Evolutionary conservation across 371 early-diverging fungal species (phyloP).

Genomic region (Blyttiomyces sp.): DNA sequence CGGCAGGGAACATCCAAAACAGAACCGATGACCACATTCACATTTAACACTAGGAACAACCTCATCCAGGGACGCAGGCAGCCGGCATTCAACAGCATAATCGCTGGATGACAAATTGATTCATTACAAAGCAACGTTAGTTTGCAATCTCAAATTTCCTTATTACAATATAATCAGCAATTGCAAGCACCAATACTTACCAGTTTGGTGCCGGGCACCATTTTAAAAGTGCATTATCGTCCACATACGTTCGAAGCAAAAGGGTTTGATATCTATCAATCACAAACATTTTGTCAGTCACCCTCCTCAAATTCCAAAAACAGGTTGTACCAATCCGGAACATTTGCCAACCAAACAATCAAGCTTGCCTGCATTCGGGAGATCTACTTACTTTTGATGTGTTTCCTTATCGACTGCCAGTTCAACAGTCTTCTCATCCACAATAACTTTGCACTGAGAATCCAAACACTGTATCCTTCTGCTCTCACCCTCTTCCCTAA

Average conservation of each 20-base stretch:
- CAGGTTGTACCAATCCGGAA: not conserved
- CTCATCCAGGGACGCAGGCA: conserved; percentile 63
- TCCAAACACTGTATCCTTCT: conserved; percentile 82
- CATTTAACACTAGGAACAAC: conserved; percentile 88
- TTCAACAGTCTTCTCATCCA: conserved; percentile 77
- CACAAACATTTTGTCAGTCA: not conserved
- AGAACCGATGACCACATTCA: conserved; percentile 75
- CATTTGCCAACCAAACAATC: conserved; percentile 4
- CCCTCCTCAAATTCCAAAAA: not conserved
- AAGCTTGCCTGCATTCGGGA: too few species aligned
- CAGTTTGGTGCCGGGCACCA: conserved; percentile 98
- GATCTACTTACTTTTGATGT: conserved; percentile 44
- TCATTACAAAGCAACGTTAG: not conserved
- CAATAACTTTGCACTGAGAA: conserved; percentile 71
- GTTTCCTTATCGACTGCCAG: conserved; percentile 53
- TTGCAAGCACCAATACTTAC: not conserved
- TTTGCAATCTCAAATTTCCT: not conserved
- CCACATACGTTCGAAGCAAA: conserved; percentile 84
- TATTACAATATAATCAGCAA: not conserved
- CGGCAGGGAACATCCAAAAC: conserved; percentile 87
- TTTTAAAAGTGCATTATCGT: conserved; percentile 71
- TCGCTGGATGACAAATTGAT: conserved; percentile 37
- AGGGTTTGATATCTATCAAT: conserved; percentile 67
- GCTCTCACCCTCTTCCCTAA: conserved; percentile 81
- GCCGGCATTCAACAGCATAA: conserved; percentile 85